phyloP scores from a whole-genome alignment of 352 stramenopile genomes.

The Pythium myriotylum region DNA sequence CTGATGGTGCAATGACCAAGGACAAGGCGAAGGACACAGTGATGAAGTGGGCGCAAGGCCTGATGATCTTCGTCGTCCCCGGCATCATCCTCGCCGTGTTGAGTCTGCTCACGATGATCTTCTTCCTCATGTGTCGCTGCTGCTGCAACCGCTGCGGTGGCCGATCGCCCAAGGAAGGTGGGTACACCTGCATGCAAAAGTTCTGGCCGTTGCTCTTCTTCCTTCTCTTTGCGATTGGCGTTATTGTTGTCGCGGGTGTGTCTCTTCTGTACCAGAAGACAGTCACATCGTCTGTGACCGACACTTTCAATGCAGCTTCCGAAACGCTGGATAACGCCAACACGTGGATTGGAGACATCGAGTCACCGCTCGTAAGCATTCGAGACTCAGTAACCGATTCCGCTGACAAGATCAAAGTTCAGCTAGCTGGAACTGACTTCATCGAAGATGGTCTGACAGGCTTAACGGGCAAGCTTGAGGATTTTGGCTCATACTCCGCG shows the following conservation, averaged over 20 bases:
- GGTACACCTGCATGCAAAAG: slow-evolving; percentile 74
- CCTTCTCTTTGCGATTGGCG: slow-evolving; percentile 54
- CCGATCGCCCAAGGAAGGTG: slow-evolving; percentile 52
- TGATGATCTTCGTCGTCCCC: slow-evolving; percentile 58
- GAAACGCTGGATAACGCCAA: slow-evolving; percentile 43
- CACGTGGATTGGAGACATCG: slow-evolving; percentile 44
- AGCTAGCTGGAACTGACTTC: slow-evolving; percentile 45
- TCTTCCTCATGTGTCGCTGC: slow-evolving; percentile 76
- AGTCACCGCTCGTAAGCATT: slow-evolving; percentile 45
- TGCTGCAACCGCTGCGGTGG: slow-evolving; percentile 77
- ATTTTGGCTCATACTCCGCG: slow-evolving; percentile 34
- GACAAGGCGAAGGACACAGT: slow-evolving; percentile 31
- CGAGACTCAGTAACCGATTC: slow-evolving; percentile 43
- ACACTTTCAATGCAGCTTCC: slow-evolving; percentile 45
- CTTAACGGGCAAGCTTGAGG: slow-evolving; percentile 34
- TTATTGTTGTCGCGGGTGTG: slow-evolving; percentile 48
- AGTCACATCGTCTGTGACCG: slow-evolving; percentile 41
- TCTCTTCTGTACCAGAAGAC: slow-evolving; percentile 63
- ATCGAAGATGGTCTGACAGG: slow-evolving; percentile 41
- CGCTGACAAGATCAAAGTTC: slow-evolving; percentile 28
- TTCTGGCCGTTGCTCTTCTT: slow-evolving; percentile 68
- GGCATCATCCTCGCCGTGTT: slow-evolving; percentile 58
- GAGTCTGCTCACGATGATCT: slow-evolving; percentile 67
- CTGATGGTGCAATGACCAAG: slow-evolving; percentile 32
- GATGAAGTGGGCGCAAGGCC: slow-evolving; percentile 51